Percentiles rank a stretch among this genome's conserved stretches.
phyloP scores from a whole-genome alignment of 225 moss, liverwort and hornwort species.

The Polytrichum formosum region DNA sequence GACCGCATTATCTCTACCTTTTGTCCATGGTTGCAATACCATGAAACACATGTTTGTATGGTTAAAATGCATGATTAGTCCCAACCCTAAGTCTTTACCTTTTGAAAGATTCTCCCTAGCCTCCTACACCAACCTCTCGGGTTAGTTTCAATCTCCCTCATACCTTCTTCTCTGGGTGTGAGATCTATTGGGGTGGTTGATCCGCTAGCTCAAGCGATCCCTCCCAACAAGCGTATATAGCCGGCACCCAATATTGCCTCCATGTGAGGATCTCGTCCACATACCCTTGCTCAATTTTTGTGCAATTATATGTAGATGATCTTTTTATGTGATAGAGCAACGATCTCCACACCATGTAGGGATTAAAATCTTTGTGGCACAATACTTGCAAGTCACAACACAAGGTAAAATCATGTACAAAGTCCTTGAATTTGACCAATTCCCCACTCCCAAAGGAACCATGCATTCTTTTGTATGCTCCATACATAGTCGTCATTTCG shows the following conservation, averaged over 20 bases:
- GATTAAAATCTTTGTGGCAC: neutral
- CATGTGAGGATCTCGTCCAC: neutral
- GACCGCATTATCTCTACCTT: neutral
- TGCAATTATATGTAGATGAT: neutral
- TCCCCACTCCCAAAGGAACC: neutral
- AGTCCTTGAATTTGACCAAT: neutral
- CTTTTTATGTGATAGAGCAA: neutral
- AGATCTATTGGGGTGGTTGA: neutral
- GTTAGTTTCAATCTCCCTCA: neutral
- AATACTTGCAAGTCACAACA: neutral
- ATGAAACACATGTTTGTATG: neutral
- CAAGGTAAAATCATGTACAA: neutral
- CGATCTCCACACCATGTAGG: neutral
- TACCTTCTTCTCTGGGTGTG: neutral
- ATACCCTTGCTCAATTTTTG: neutral
- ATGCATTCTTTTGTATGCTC: neutral
- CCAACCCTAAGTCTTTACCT: neutral
- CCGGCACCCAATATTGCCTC: neutral
- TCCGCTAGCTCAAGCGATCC: neutral
- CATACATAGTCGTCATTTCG: neutral
- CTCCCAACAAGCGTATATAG: neutral
- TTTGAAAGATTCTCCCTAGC: neutral
- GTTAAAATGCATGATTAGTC: neutral
- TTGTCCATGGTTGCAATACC: neutral
- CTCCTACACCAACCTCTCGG: neutral